Evolutionary conservation across 495 filamentous ascomycete genomes (phyloP), one percentile per base, ranked within the genome.

Genomic region (Aspergillus ellipticus): DNA sequence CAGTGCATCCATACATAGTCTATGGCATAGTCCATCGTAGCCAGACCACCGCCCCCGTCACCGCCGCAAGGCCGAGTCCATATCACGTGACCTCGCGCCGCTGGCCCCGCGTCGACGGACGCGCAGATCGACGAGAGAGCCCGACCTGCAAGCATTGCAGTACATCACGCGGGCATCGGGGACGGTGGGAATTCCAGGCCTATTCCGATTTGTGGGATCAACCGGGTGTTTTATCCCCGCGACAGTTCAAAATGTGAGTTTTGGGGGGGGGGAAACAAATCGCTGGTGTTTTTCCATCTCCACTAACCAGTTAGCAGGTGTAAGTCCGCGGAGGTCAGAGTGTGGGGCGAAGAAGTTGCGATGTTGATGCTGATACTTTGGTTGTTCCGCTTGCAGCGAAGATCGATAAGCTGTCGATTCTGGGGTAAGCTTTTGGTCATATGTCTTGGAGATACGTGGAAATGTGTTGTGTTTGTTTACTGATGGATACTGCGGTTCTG

Each of bases 371-470:
- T 60, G 17, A 62, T 39, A 11, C 43, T n/a, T 31, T 45, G 11
- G 6, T 45, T 45, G n/a, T n/a, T 22, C 19, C 4, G n/a, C 13
- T 19, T 16, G 31, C 45, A 78, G 75, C 92, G 58, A 90, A 83
- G 67, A 90, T 98, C 55, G 90, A 98, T 68, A 94, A 89, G 65
- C 81, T 98, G 57, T 87, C 85, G 43, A 95, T 96, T 55, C 65
- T 83, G 62, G 92, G 87, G 87, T 89, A 77, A 61, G 75, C 21
- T 54, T 29, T 37, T 29, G 15, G 29, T 26, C 39, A 15, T 43
- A 16, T 20, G 17, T 47, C 3, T 28, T 28, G 24, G 7, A 4
- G 24, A 28, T 26, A 37, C 29, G n/a, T n/a, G 17, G 15, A 31
- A 15, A 16, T 50, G 10, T 47, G 11, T 13, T 24, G 11, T 9